Base-by-base conservation (phyloP, 768 basidiomycete genomes). In the Rhodotorula toruloides region DNA sequence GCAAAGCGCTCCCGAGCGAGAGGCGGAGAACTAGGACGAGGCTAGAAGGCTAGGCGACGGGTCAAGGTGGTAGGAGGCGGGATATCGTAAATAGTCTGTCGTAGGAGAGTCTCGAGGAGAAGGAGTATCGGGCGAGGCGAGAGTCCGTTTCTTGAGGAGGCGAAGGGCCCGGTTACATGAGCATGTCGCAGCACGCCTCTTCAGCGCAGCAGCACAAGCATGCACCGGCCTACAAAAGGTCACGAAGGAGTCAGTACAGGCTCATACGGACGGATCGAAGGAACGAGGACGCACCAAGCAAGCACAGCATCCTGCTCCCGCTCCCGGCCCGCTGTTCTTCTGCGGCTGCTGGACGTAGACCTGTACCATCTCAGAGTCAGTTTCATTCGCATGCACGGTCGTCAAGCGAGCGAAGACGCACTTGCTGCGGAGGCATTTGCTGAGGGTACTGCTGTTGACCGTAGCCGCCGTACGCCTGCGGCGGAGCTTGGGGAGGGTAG, bases 301-400 rank as follows among this genome's bases (percentile, higher is more conserved):
- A 13, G 67, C 67, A 21, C 67, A 68, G 44, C 67, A 60, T 4
- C 67, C 67, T 5, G 61, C 50, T 1, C 42, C 66, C 7, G 62
- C 58, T 13, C 67, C 67, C 21, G 29, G 58, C 27, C 67, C 58
- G 10, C 34, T 27, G 21, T 36, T 9, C 46, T 63, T 63, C 53
- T 68, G 52, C 34, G 61, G 62, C 40, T 54, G 62, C 54, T 64
- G 62, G 10, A 68, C 67, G 37, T 68, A 68, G 5, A 68, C 67
- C 32, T 61, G 66, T 56, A 55, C 56, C 5, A 27, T 22, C 27
- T 6, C 11, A 3, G 17, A 4, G 49, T 50, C 48, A 49, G 48
- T 10, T 36, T 21, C 29, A 3, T 34, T 21, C 37, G 61, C 39
- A 37, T 22, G 27, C n/a, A n/a, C n/a, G n/a, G n/a, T n/a, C n/a